Conservation (phyloP, 1,139 yeast genomes). For the Lodderomyces jiufengensis region DNA sequence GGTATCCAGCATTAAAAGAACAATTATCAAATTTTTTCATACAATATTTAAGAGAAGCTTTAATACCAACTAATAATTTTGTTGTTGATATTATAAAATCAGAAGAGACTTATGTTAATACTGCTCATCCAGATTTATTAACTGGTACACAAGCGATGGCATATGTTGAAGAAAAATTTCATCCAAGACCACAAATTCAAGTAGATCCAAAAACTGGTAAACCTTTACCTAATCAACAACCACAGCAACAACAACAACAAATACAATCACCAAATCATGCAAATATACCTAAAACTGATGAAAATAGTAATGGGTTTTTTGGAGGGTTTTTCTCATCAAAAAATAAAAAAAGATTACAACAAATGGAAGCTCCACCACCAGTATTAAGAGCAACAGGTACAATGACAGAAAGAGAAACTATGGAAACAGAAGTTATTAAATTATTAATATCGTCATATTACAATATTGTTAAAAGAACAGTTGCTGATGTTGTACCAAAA, state of each 20-base stretch:
- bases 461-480: conserved; percentile 88
- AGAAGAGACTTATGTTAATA: conserved; percentile 92
- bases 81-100: conserved; percentile 77
- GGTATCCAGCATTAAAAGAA: conserved; percentile 90
- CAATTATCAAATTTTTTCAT: conserved; percentile 78
- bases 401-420: conserved; percentile 91
- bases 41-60: conserved; percentile 73
- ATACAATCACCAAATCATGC: conserved; percentile 16
- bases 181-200: conserved; percentile 74
- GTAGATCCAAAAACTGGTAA: conserved; percentile 94
- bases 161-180: conserved; percentile 85
- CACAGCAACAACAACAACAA: conserved; percentile 26
- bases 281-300: conserved; percentile 17
- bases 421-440: conserved; percentile 96
- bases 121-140: conserved; percentile 95
- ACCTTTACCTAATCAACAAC: conserved; percentile 52
- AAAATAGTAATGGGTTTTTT: conserved; percentile 70
- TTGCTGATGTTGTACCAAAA: conserved; percentile 91
- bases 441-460: conserved; percentile 85
- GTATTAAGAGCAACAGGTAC: conserved; percentile 92
- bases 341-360: conserved; percentile 89
- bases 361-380: conserved; percentile 97
- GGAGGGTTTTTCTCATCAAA: conserved; percentile 93
- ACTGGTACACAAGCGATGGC: conserved; percentile 96
- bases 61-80: conserved; percentile 80